These are phyloP conservation scores for Nigrospora oryzae DNA, from an alignment of 2,329 filamentous ascomycete genomes.

Conservation along the genomic window DNA sequence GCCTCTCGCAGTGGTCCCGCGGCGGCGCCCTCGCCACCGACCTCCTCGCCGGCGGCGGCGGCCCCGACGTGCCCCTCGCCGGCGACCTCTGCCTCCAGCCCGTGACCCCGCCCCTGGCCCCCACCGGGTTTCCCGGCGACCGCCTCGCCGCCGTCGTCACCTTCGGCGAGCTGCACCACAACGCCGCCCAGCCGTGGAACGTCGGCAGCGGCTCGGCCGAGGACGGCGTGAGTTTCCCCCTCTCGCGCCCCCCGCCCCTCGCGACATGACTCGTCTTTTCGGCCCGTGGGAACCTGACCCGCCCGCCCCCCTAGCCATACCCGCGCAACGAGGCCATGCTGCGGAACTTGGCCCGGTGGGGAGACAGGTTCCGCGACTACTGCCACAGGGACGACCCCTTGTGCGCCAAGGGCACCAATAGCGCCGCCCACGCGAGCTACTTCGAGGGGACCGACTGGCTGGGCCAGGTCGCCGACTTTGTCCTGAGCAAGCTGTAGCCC, in stretches of 20 bases:
- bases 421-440: not conserved
- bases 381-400: not conserved
- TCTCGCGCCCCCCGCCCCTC: no score
- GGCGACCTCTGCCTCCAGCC: not conserved
- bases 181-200: not conserved
- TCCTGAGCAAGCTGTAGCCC: not conserved
- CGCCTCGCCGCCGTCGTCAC: not conserved
- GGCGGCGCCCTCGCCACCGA: not conserved
- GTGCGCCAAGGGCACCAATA: not conserved
- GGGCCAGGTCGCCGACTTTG: not conserved
- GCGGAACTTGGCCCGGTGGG: not conserved
- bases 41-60: not conserved
- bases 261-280: no score
- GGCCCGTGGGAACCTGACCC: not conserved
- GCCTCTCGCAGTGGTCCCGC: no score
- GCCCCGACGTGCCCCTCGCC: not conserved
- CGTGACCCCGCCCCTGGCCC: not conserved
- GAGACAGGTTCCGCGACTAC: not conserved
- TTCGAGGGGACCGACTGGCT: not conserved
- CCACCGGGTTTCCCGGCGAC: not conserved
- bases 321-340: not conserved
- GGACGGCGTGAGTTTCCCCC: not conserved
- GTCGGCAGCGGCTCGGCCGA: not conserved
- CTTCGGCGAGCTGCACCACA: slow-evolving; percentile 2
- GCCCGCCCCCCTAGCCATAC: not conserved